Evolutionary conservation across 2,329 filamentous ascomycete genomes (phyloP), one percentile per base, ranked within the genome.

Genomic region (Aspergillus piperis): DNA sequence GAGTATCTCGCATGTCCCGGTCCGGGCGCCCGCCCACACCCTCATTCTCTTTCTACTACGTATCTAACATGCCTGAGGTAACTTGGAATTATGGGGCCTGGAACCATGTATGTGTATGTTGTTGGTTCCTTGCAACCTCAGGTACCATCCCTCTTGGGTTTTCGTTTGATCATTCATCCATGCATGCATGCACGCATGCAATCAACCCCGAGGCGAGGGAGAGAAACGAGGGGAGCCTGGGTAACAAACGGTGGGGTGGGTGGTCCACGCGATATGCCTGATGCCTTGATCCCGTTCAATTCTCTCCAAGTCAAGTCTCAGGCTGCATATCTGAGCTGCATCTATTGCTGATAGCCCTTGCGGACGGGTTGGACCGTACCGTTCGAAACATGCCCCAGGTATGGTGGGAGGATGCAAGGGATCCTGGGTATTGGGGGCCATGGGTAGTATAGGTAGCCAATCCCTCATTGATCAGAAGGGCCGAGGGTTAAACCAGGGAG

Each of bases 291-390:
- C 11, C 32, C 11, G 41, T 19, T 13, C 41, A 44, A 44, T 44
- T 13, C 47, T 27, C 10, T n/a, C 47, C 47, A 17, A 32, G 47
- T 30, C 15, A 50, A 36, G 32, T 36, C 32, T 36, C 47, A 50
- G 15, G 47, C 47, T 30, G 47, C 47, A 50, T 32, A 50, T 30
- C 47, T 50, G 47, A 30, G 23, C 8, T 8, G 44, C 6, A 49
- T 49, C 25, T 17, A 30, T 32, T 50, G 42, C 30, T 54, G 39
- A 54, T 54, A 30, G 49, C 48, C 58, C 56, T 59, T 62, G 54
- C 54, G 54, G 38, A 53, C 64, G 62, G 64, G 62, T 60, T 65
- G 64, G 64, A 58, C 64, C 64, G 64, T 62, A 59, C 50, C 54
- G 50, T 51, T 13, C 54, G 17, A 47, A 19, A 55, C 42, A 42